phyloP scores from a whole-genome alignment of 352 stramenopile genomes.

The Pythium chondricola region DNA sequence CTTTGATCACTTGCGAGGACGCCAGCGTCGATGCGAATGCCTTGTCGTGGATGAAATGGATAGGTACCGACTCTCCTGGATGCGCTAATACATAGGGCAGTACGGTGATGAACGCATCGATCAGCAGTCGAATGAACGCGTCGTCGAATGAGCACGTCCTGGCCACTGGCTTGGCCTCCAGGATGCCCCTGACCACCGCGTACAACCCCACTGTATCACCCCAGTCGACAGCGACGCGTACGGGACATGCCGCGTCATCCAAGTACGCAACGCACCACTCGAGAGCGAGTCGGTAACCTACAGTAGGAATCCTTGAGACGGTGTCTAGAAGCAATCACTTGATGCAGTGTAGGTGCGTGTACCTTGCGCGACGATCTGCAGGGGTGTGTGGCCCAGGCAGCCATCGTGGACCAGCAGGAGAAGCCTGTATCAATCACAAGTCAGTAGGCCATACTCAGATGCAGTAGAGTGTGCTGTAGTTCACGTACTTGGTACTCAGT shows the following conservation, averaged over 20 bases:
- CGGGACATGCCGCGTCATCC: constrained; percentile 29
- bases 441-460: background rate
- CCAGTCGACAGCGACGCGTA: constrained; percentile 41
- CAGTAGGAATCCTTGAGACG: background rate
- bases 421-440: background rate
- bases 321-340: background rate
- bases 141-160: constrained; percentile 4
- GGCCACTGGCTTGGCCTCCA: constrained; percentile 31
- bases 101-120: constrained; percentile 40
- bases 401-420: constrained; percentile 4
- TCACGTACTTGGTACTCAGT: constrained; percentile 21
- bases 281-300: constrained; percentile 41
- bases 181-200: constrained; percentile 34
- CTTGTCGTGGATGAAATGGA: constrained; percentile 35
- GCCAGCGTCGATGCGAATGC: constrained; percentile 14
- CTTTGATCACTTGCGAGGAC: constrained; percentile 34
- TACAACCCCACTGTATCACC: constrained; percentile 25
- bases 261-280: constrained; percentile 47
- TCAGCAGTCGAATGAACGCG: constrained; percentile 26
- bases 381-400: background rate
- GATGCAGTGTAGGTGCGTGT: background rate
- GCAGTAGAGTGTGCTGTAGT: background rate
- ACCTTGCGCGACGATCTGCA: constrained; percentile 6
- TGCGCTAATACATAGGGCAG: constrained; percentile 29
- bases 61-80: constrained; percentile 33